A percentile compares a stretch with the other conserved stretches of the same genome.
phyloP scores from a whole-genome alignment of 2,329 filamentous ascomycete genomes.

The Colletotrichum lentis region DNA sequence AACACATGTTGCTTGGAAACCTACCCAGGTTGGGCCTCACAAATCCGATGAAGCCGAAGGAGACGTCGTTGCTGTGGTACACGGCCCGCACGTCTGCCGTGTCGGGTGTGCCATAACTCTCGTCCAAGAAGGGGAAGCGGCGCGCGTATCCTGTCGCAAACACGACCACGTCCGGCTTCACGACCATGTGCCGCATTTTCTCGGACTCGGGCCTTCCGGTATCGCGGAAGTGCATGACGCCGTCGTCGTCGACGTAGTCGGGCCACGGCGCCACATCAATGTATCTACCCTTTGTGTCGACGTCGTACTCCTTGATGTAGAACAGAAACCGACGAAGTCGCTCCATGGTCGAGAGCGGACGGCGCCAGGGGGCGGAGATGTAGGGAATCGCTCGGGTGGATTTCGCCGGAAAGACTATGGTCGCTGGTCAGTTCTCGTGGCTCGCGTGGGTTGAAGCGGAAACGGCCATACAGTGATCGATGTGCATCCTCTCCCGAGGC shows the following conservation, averaged over 20 bases:
- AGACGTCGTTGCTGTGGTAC: constrained; percentile 53
- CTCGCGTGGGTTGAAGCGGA: neutral
- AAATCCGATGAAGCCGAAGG: constrained; percentile 57
- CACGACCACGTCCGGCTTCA: constrained; percentile 49
- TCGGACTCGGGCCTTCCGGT: constrained; percentile 45
- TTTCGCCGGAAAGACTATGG: constrained; percentile 48
- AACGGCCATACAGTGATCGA: constrained; percentile 28
- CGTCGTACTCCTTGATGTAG: constrained; percentile 42
- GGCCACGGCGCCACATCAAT: constrained; percentile 52
- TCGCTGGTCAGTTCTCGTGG: neutral
- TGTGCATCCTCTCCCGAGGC: constrained; percentile 39
- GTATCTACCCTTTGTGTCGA: constrained; percentile 40
- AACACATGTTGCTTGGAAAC: accelerated
- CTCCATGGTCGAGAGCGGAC: constrained; percentile 39
- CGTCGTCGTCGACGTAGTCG: constrained; percentile 44
- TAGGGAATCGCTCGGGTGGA: constrained; percentile 47
- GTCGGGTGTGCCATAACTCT: constrained; percentile 51
- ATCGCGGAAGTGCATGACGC: constrained; percentile 46
- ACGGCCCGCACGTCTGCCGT: constrained; percentile 62
- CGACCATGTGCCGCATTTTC: constrained; percentile 42
- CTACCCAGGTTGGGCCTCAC: constrained; percentile 54
- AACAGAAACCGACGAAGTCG: constrained; percentile 47
- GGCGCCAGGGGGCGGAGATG: constrained; percentile 47
- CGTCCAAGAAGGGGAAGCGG: constrained; percentile 47
- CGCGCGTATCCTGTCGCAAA: constrained; percentile 50